Percentiles rank a stretch among this genome's conserved stretches.
Conservation (phyloP, 768 basidiomycete species). For the Coprinopsis sp. region DNA sequence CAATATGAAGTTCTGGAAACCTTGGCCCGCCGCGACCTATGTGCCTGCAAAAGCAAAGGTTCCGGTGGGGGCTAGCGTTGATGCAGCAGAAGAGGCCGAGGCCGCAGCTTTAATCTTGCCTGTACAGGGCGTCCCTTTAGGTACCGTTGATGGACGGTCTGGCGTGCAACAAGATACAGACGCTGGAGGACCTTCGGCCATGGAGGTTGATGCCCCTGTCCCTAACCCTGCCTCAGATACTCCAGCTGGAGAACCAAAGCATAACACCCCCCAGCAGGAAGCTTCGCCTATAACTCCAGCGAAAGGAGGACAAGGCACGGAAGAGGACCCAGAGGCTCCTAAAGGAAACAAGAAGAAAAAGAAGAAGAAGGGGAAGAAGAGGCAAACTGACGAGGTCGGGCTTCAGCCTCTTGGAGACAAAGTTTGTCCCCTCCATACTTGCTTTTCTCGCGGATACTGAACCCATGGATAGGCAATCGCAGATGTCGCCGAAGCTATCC, state of each 20-base stretch:
- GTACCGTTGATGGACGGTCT: too few species aligned
- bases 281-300: too few species aligned
- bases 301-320: neutral
- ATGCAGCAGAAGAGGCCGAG: neutral
- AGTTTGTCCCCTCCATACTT: conserved; percentile 34
- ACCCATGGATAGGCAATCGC: conserved; percentile 56
- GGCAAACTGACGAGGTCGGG: conserved; percentile 25
- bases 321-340: conserved; percentile 4
- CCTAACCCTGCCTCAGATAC: neutral
- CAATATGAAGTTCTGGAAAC: conserved; percentile 60
- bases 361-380: conserved; percentile 37
- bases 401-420: conserved; percentile 70
- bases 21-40: conserved; percentile 24
- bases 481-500: conserved; percentile 81
- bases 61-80: neutral
- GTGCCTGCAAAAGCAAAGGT: conserved; percentile 1
- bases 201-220: neutral
- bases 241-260: too few species aligned
- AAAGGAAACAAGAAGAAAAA: conserved; percentile 24
- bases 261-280: too few species aligned
- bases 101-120: too few species aligned
- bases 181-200: neutral
- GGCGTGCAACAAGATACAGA: too few species aligned
- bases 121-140: too few species aligned
- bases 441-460: neutral